Percentiles rank a stretch among this genome's conserved stretches.
Evolutionary conservation across 352 stramenopile genomes (phyloP).

Genomic region (Peronospora destructor): DNA sequence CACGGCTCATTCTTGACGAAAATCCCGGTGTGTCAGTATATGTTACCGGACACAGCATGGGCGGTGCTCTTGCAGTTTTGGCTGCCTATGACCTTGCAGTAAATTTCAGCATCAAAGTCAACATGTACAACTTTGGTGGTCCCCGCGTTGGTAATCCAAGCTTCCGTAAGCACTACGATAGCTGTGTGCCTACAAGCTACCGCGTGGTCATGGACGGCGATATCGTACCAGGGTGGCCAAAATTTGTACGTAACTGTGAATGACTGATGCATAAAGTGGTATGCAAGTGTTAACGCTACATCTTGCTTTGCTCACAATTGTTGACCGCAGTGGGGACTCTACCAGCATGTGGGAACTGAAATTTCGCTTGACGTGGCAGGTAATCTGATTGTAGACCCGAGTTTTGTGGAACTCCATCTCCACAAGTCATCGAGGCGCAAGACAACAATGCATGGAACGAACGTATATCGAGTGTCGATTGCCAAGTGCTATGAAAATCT

Average conservation of each 20-base stretch:
- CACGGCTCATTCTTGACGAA: conserved; percentile 72
- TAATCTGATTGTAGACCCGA: conserved; percentile 77
- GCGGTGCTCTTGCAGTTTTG: conserved; percentile 85
- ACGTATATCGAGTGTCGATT: conserved; percentile 56
- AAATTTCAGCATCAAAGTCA: conserved; percentile 81
- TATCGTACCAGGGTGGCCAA: conserved; percentile 64
- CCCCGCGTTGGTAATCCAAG: conserved; percentile 80
- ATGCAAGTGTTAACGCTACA: conserved; percentile 3
- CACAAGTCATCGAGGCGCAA: conserved; percentile 63
- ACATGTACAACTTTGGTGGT: conserved; percentile 88
- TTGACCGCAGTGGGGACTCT: conserved; percentile 52
- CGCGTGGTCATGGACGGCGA: conserved; percentile 79
- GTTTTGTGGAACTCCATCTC: conserved; percentile 71
- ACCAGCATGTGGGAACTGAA: conserved; percentile 69
- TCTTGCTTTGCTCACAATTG: background rate
- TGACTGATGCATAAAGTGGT: conserved; percentile 2
- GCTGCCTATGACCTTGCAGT: conserved; percentile 79
- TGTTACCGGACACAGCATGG: conserved; percentile 89
- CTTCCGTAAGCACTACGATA: conserved; percentile 74
- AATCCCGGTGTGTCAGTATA: conserved; percentile 85
- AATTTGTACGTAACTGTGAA: conserved; percentile 44
- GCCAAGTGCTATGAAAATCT: conserved; percentile 62
- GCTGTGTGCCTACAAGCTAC: conserved; percentile 69
- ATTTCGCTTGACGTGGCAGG: conserved; percentile 61
- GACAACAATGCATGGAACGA: conserved; percentile 53